phyloP scores from a whole-genome alignment of 1,284 basidiomycete genomes.

The Cutaneotrichosporon sp. region DNA sequence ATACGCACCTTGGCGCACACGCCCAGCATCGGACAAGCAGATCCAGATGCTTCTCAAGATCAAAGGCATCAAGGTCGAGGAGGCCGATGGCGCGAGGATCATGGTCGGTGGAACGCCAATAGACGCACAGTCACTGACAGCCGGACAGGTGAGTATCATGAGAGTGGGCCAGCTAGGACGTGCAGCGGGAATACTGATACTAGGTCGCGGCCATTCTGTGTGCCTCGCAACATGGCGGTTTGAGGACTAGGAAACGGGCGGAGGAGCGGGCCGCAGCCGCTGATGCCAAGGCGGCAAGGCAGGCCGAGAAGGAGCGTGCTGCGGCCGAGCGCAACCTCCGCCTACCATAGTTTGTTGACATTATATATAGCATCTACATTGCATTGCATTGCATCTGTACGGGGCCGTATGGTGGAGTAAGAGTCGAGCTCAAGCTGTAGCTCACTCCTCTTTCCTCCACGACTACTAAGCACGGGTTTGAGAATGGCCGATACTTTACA shows the following conservation, averaged over 20 bases:
- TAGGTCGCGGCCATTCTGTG: not conserved
- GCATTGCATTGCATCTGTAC: not conserved
- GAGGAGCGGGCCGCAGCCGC: not conserved
- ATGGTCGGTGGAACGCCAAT: not conserved
- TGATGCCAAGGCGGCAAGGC: not conserved
- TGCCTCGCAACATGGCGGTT: not conserved
- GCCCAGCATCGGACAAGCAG: conserved; percentile 67
- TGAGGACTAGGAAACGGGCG: not conserved
- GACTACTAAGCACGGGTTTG: no score
- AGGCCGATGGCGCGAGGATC: not conserved
- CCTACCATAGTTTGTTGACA: not conserved
- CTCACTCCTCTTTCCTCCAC: no score
- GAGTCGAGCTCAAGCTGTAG: no score
- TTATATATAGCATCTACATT: not conserved
- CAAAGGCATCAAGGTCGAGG: conserved; percentile 35
- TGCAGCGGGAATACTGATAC: not conserved
- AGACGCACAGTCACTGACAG: not conserved
- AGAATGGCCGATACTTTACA: no score
- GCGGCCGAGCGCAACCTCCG: conserved; percentile 4
- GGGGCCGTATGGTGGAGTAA: no score
- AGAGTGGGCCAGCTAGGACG: not conserved
- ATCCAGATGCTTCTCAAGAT: conserved; percentile 63
- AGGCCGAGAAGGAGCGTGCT: conserved; percentile 2
- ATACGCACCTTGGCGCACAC: conserved; percentile 69
- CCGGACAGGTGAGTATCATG: not conserved